Percentiles rank a stretch among this genome's conserved stretches.
These are phyloP conservation scores for Wallacemonas rigidus DNA, from an alignment of 208 protist species.

Conservation along the genomic window DNA sequence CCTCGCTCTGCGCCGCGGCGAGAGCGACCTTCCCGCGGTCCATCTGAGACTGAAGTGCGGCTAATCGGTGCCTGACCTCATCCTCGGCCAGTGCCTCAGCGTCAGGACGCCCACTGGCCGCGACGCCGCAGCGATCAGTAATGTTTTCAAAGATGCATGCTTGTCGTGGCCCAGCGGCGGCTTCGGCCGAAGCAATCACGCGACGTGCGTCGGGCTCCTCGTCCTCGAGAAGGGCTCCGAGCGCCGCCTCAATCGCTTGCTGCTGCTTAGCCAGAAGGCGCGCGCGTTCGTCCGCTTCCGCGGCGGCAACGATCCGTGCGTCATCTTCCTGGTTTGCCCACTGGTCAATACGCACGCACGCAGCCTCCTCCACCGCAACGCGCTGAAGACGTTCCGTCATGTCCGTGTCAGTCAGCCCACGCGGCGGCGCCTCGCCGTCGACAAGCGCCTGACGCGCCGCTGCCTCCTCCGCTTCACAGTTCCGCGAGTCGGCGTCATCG, in stretches of 20 bases:
- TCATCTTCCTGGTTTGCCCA: neutral
- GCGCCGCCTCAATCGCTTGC: neutral
- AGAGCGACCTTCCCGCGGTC: slow-evolving; percentile 1
- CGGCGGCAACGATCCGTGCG: neutral
- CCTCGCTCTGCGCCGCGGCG: neutral
- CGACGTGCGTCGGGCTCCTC: neutral
- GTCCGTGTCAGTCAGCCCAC: neutral
- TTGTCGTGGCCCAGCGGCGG: neutral
- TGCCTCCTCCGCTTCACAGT: slow-evolving; percentile 7
- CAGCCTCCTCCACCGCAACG: neutral
- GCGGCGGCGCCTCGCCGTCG: neutral
- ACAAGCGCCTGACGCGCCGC: neutral
- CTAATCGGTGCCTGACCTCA: neutral
- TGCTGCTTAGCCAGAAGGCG: neutral
- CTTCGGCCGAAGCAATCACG: neutral
- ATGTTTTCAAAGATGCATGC: neutral
- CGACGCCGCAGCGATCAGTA: neutral
- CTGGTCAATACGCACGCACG: neutral
- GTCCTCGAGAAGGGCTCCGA: neutral
- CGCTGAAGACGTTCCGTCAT: slow-evolving; percentile 1
- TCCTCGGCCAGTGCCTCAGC: neutral
- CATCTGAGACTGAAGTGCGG: neutral
- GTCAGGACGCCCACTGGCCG: neutral
- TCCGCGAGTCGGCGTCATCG: neutral
- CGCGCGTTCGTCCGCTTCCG: slow-evolving; percentile 2